Percentiles rank a stretch among this genome's conserved stretches.
phyloP scores from a whole-genome alignment of 305 asterid genomes.

The Coffea humblotiana region DNA sequence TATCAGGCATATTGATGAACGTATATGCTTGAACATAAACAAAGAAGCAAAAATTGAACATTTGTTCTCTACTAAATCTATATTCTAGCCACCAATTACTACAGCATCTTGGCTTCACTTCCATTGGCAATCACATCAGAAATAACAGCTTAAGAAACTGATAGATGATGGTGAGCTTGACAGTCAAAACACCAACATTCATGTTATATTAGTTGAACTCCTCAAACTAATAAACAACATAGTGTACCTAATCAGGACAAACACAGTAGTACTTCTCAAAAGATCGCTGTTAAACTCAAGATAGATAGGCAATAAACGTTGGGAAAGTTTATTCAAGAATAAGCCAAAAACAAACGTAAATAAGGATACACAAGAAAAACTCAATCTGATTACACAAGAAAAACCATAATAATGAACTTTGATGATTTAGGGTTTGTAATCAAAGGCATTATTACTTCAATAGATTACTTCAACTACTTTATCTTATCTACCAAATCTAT shows the following conservation, averaged over 20 bases:
- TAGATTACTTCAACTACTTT: no score
- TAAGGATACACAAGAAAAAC: no score
- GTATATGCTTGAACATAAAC: constrained; percentile 14
- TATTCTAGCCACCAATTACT: constrained; percentile 33
- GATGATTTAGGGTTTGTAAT: no score
- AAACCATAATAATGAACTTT: no score
- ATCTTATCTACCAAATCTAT: no score
- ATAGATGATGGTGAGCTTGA: constrained; percentile 35
- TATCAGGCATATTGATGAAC: constrained; percentile 14
- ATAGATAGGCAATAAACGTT: no score
- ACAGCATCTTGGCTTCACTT: constrained; percentile 26
- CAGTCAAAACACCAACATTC: constrained; percentile 24
- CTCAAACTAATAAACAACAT: background rate
- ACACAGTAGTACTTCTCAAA: no score
- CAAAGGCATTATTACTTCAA: no score
- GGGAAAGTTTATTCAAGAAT: no score
- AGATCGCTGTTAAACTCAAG: no score
- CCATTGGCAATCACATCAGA: constrained; percentile 39
- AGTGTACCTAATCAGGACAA: background rate
- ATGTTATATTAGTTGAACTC: background rate
- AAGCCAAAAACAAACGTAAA: no score
- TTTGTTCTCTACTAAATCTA: constrained; percentile 19
- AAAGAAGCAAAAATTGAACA: constrained; percentile 10
- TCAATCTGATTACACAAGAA: no score
- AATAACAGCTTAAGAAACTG: constrained; percentile 30